Conservation (phyloP, 345 rosid species). For the Citrus medica region DNA sequence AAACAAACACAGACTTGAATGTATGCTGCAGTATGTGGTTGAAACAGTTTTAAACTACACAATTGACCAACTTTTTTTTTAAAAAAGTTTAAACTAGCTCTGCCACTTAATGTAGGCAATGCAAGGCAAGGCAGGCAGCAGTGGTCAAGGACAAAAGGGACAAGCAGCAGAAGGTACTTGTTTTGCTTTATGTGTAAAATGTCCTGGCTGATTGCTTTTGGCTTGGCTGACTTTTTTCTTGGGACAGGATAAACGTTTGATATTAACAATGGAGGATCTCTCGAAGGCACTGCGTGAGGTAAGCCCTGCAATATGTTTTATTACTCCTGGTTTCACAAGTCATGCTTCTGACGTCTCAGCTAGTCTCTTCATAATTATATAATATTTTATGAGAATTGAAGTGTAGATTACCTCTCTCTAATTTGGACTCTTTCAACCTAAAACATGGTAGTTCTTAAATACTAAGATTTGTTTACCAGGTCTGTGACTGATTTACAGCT, state of each 20-base stretch:
- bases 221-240: conserved; percentile 15
- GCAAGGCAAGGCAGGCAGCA: conserved; percentile 86
- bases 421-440: neutral
- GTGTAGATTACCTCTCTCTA: neutral
- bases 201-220: neutral
- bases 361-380: neutral
- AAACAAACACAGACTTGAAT: too few species aligned
- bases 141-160: conserved; percentile 89
- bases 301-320: conserved; percentile 11
- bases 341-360: neutral
- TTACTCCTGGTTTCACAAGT: neutral
- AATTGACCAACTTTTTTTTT: too few species aligned
- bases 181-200: neutral
- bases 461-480: neutral
- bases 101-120: conserved; percentile 50
- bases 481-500: neutral
- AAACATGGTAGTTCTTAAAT: neutral
- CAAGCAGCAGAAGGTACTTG: conserved; percentile 84
- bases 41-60: too few species aligned
- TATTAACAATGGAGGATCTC: conserved; percentile 91
- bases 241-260: conserved; percentile 77
- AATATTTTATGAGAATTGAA: neutral
- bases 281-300: conserved; percentile 90
- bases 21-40: too few species aligned
- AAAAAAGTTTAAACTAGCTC: neutral